Conservation (phyloP, 1,139 yeast species). For the Debaryomyces sp. region DNA sequence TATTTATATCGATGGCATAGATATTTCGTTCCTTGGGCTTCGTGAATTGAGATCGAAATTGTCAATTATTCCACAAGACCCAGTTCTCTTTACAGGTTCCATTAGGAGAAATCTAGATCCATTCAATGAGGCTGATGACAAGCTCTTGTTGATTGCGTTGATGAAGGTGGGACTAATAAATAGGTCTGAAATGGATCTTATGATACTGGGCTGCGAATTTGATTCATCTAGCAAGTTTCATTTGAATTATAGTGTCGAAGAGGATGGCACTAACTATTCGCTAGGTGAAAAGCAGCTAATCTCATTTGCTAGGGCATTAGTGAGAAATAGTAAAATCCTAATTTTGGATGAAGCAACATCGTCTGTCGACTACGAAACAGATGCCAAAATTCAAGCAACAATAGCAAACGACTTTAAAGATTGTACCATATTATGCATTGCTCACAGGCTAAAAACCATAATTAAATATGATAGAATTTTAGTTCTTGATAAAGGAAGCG, state of each 20-base stretch:
- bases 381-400: slow-evolving; percentile 40
- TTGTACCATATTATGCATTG: slow-evolving; percentile 46
- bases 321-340: slow-evolving; percentile 38
- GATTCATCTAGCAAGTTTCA: slow-evolving; percentile 25
- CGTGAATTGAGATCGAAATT: slow-evolving; percentile 71
- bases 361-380: slow-evolving; percentile 48
- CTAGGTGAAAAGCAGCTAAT: slow-evolving; percentile 45
- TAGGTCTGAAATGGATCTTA: slow-evolving; percentile 21
- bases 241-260: slow-evolving; percentile 40
- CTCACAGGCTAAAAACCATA: slow-evolving; percentile 44
- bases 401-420: slow-evolving; percentile 35
- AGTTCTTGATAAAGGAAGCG: slow-evolving; percentile 34
- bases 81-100: slow-evolving; percentile 84
- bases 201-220: slow-evolving; percentile 14
- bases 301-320: slow-evolving; percentile 46
- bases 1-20: slow-evolving; percentile 61
- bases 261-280: slow-evolving; percentile 43
- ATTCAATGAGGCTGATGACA: slow-evolving; percentile 34
- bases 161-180: slow-evolving; percentile 36
- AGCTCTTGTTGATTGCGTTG: slow-evolving; percentile 36
- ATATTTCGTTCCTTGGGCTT: slow-evolving; percentile 69
- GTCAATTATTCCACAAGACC: slow-evolving; percentile 94
- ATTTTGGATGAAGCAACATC: slow-evolving; percentile 48
- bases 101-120: slow-evolving; percentile 83
- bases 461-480: slow-evolving; percentile 39